Percentiles rank a stretch among this genome's conserved stretches.
Evolutionary conservation across 176 grass and related monocot genomes (phyloP).

Genomic region (Cenchrus fungigraminus): DNA sequence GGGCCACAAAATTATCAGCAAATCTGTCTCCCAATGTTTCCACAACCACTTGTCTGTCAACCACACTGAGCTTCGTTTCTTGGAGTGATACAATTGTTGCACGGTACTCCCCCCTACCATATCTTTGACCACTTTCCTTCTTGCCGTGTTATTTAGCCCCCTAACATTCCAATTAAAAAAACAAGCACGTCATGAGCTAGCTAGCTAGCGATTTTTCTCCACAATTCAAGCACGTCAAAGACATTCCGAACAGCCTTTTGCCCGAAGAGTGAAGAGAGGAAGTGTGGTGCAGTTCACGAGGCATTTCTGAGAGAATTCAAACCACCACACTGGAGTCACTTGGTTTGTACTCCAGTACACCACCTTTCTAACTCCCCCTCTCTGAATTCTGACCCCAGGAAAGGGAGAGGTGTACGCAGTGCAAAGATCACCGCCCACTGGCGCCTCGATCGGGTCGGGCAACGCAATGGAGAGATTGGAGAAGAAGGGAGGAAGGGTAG

Average conservation of each 20-base stretch:
- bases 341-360: neutral
- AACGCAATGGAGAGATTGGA: conserved; percentile 26
- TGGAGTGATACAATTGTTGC: too few species aligned
- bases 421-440: conserved; percentile 24
- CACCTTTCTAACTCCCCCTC: neutral
- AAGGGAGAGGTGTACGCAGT: conserved; percentile 29
- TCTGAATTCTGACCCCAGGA: conserved; percentile 10
- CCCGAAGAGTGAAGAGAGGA: neutral
- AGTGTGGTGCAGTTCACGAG: conserved; percentile 40
- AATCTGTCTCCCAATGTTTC: too few species aligned
- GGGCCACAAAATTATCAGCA: too few species aligned
- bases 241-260: conserved; percentile 41
- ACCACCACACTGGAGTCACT: conserved; percentile 38
- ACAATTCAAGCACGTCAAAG: conserved; percentile 12
- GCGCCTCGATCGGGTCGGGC: conserved; percentile 18
- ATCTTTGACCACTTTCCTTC: too few species aligned
- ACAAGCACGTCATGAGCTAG: too few species aligned
- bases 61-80: too few species aligned
- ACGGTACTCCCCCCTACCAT: too few species aligned
- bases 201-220: neutral
- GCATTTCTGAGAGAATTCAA: conserved; percentile 48
- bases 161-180: too few species aligned
- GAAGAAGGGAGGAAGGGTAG: neutral
- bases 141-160: too few species aligned
- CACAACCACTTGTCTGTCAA: too few species aligned